Percentiles rank a stretch among this genome's conserved stretches.
Evolutionary conservation across 768 basidiomycete species (phyloP).

Genomic region (Gloeophyllum trabeum): DNA sequence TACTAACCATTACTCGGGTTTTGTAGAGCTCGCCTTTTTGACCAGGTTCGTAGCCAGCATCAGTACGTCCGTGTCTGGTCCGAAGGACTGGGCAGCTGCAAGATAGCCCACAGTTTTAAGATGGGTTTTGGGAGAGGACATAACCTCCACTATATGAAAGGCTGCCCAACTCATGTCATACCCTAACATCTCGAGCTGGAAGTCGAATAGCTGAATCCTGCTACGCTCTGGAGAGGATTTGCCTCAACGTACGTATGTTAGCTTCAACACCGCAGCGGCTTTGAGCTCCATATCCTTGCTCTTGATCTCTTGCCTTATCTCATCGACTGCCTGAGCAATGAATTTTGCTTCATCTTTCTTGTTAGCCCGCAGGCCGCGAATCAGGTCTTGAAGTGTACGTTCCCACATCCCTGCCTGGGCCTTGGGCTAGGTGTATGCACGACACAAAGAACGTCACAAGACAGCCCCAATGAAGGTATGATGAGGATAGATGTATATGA

Average conservation of each 20-base stretch:
- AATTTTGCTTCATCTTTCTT: constrained; percentile 90
- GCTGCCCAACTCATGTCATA: constrained; percentile 94
- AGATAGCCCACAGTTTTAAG: constrained; percentile 95
- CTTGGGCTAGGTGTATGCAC: no score
- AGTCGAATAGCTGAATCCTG: constrained; percentile 7
- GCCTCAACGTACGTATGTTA: constrained; percentile 75
- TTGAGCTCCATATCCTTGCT: constrained; percentile 96
- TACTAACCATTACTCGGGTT: background rate
- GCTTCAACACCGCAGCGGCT: constrained; percentile 88
- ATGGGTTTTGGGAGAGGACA: constrained; percentile 88
- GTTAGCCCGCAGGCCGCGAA: constrained; percentile 90
- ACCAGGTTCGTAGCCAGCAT: constrained; percentile 94
- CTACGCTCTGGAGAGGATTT: constrained; percentile 5
- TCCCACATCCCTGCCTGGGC: no score
- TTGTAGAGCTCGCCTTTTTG: constrained; percentile 61
- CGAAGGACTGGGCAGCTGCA: constrained; percentile 84
- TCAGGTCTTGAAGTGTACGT: constrained; percentile 89
- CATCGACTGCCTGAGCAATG: constrained; percentile 86
- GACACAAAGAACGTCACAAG: no score
- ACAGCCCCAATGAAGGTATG: no score
- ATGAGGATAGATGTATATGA: no score
- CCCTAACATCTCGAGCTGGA: constrained; percentile 92
- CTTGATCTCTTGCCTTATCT: constrained; percentile 86
- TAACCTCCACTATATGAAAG: constrained; percentile 95
- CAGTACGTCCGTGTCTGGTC: constrained; percentile 90